A percentile compares a stretch with the other conserved stretches of the same genome.
Conservation (phyloP, 2,329 filamentous ascomycete genomes). For the Diaporthe caulivora region DNA sequence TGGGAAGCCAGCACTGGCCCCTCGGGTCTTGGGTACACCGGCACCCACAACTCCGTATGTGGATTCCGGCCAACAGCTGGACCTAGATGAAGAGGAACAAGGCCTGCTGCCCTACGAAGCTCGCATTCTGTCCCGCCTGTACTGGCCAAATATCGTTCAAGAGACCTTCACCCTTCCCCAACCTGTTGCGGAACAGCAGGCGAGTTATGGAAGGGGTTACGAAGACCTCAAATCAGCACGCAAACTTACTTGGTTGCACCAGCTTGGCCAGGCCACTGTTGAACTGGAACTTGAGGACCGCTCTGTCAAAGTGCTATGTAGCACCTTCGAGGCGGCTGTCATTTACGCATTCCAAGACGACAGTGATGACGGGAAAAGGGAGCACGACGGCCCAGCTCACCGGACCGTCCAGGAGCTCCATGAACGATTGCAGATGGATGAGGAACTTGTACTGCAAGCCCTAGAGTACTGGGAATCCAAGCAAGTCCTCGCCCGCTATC, state of each 20-base stretch:
- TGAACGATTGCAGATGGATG: conserved; percentile 76
- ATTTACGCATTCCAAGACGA: conserved; percentile 81
- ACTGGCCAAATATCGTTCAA: conserved; percentile 87
- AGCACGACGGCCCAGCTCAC: conserved; percentile 48
- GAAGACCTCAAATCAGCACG: conserved; percentile 84
- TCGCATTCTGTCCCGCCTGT: conserved; percentile 90
- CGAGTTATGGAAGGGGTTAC: conserved; percentile 80
- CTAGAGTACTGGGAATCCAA: conserved; percentile 80
- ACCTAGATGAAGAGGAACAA: conserved; percentile 49
- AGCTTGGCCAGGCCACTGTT: conserved; percentile 83
- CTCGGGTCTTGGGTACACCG: conserved; percentile 40
- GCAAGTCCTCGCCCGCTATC: conserved; percentile 70
- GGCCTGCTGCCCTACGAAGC: conserved; percentile 78
- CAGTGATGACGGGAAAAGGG: conserved; percentile 42
- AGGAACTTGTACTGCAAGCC: conserved; percentile 75
- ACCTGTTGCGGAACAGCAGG: conserved; percentile 71
- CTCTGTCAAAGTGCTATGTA: conserved; percentile 77
- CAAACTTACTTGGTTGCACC: conserved; percentile 89
- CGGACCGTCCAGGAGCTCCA: conserved; percentile 65
- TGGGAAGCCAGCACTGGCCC: conserved; percentile 44
- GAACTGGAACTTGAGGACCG: conserved; percentile 88
- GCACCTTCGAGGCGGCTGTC: conserved; percentile 88
- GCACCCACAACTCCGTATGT: conserved; percentile 35
- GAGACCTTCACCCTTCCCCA: conserved; percentile 76
- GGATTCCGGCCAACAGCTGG: conserved; percentile 41